Evolutionary conservation across 768 basidiomycete genomes (phyloP).

Genomic region (Tricholoma hemisulphureum): DNA sequence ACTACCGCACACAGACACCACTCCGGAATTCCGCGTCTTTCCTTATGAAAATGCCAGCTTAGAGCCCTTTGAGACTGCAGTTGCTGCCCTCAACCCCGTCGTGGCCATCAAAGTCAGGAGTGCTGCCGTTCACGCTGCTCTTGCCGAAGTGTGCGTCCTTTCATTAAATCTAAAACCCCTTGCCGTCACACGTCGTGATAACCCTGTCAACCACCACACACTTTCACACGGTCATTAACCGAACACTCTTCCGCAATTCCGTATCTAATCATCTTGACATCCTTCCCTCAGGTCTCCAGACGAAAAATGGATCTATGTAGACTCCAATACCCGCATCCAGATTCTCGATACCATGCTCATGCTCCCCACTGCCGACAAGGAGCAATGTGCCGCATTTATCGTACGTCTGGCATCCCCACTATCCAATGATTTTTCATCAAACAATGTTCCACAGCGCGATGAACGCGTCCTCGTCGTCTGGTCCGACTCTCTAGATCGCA

Average conservation of each 20-base stretch:
- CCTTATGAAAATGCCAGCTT: constrained; percentile 75
- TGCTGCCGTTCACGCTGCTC: constrained; percentile 77
- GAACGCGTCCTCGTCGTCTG: constrained; percentile 84
- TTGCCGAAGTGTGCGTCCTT: constrained; percentile 56
- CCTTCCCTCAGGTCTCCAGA: constrained; percentile 46
- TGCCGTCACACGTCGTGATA: too few species aligned
- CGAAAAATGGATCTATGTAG: constrained; percentile 63
- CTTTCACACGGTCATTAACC: neutral
- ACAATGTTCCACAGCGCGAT: constrained; percentile 52
- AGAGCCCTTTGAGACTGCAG: constrained; percentile 72
- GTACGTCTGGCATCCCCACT: constrained; percentile 40
- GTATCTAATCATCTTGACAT: neutral
- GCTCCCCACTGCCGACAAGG: constrained; percentile 79
- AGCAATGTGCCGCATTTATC: constrained; percentile 86
- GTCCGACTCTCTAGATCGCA: constrained; percentile 76
- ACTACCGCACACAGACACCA: constrained; percentile 13
- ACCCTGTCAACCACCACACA: neutral
- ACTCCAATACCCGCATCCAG: constrained; percentile 82
- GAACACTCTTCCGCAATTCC: constrained; percentile 10
- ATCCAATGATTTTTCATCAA: neutral
- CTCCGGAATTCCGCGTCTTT: constrained; percentile 70
- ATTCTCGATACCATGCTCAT: constrained; percentile 75
- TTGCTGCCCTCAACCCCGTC: constrained; percentile 71
- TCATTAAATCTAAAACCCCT: constrained; percentile 20
- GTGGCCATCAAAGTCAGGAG: constrained; percentile 80